Percentiles rank a stretch among this genome's conserved stretches.
Evolutionary conservation across 441 rosid species (phyloP).

Genomic region (Hura crepitans): DNA sequence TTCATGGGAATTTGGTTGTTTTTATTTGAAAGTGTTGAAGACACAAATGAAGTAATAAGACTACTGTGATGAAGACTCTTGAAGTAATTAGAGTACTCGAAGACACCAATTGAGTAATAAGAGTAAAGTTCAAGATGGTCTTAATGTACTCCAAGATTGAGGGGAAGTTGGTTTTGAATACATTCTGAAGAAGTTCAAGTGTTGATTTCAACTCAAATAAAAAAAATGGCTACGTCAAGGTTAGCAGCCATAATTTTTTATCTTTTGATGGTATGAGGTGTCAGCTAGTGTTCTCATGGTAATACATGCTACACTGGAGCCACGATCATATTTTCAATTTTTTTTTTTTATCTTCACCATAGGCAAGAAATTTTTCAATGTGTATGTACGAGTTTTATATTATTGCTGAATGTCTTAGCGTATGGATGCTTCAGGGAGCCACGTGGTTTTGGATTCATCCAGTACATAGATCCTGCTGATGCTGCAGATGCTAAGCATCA

Average conservation of each 20-base stretch:
- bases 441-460: slow-evolving; percentile 43
- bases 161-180: slow-evolving; percentile 55
- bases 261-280: slow-evolving; percentile 33
- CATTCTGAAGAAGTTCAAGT: slow-evolving; percentile 58
- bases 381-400: background rate
- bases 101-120: slow-evolving; percentile 37
- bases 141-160: slow-evolving; percentile 45
- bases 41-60: slow-evolving; percentile 53
- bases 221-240: slow-evolving; percentile 49
- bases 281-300: slow-evolving; percentile 25
- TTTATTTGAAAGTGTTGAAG: slow-evolving; percentile 85
- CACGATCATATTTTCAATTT: slow-evolving; percentile 12
- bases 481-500: slow-evolving; percentile 36
- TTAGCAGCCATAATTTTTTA: slow-evolving; percentile 51
- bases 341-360: background rate
- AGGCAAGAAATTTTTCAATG: no score
- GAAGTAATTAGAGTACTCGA: slow-evolving; percentile 45
- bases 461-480: slow-evolving; percentile 35
- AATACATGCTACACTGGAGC: slow-evolving; percentile 20
- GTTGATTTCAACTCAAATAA: slow-evolving; percentile 36
- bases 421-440: slow-evolving; percentile 59
- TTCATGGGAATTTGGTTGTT: slow-evolving; percentile 68
- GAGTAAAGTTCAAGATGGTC: slow-evolving; percentile 43
- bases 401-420: slow-evolving; percentile 3
- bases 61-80: slow-evolving; percentile 48